These are phyloP conservation scores for Penicillium crustosum DNA, from an alignment of 2,329 filamentous ascomycete species.

Conservation along the genomic window DNA sequence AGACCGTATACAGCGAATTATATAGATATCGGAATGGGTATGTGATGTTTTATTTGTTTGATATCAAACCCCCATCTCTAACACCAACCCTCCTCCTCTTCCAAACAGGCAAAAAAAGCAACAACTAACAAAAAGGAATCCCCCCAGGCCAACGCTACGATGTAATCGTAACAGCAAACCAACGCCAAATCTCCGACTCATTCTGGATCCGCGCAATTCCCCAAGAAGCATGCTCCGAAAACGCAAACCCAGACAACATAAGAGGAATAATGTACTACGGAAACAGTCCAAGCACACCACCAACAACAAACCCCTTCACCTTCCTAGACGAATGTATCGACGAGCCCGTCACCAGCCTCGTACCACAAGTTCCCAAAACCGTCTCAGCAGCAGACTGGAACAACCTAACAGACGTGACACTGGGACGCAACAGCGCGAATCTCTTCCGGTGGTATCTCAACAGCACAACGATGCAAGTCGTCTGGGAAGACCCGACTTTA, in stretches of 20 bases:
- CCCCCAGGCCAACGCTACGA: slow-evolving; percentile 42
- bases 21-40: slow-evolving; percentile 49
- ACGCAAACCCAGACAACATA: slow-evolving; percentile 46
- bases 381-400: slow-evolving; percentile 20
- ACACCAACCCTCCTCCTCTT: background rate
- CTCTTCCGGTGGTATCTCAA: slow-evolving; percentile 38
- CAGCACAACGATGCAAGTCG: slow-evolving; percentile 32
- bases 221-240: slow-evolving; percentile 45
- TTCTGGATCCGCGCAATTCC: slow-evolving; percentile 50
- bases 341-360: slow-evolving; percentile 27
- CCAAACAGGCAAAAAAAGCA: background rate
- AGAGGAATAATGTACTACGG: slow-evolving; percentile 51
- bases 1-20: slow-evolving; percentile 53
- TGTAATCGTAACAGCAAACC: slow-evolving; percentile 35
- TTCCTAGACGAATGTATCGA: slow-evolving; percentile 30
- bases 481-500: slow-evolving; percentile 35
- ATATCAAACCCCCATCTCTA: background rate
- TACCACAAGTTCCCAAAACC: slow-evolving; percentile 27
- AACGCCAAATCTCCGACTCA: slow-evolving; percentile 21
- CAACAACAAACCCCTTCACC: slow-evolving; percentile 21
- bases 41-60: background rate
- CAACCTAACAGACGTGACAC: slow-evolving; percentile 18
- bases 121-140: background rate
- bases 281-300: slow-evolving; percentile 15
- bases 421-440: slow-evolving; percentile 11